Conservation (phyloP, 306 rosid genomes). For the Gleditsia sinensis region DNA sequence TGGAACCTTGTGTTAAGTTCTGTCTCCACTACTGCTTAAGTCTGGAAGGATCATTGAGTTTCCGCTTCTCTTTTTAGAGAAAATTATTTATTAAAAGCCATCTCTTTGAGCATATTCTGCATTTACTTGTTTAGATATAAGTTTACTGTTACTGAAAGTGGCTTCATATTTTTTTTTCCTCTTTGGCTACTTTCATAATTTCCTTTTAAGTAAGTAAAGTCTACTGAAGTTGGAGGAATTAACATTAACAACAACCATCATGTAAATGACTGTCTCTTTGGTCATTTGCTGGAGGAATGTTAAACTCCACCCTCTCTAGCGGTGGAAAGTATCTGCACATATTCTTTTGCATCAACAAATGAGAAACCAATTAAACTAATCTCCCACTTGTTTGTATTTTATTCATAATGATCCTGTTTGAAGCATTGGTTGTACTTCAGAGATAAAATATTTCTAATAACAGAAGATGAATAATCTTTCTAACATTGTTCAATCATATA, state of each 20-base stretch:
- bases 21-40: background rate
- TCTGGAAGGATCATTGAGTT: background rate
- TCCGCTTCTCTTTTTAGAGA: background rate
- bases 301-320: background rate
- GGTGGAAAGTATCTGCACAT: background rate
- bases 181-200: background rate
- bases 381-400: conserved; percentile 1
- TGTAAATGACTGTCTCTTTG: conserved; percentile 4
- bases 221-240: conserved; percentile 5
- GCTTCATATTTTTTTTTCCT: background rate
- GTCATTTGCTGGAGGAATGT: conserved; percentile 13
- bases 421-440: background rate
- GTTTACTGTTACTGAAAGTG: background rate
- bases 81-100: background rate
- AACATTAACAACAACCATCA: background rate
- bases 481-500: conserved; percentile 11
- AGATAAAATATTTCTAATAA: conserved; percentile 9
- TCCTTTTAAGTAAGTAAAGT: background rate
- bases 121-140: background rate
- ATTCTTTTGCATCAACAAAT: background rate
- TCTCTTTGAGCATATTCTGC: conserved; percentile 1
- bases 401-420: conserved; percentile 12
- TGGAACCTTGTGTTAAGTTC: conserved; percentile 19
- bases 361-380: background rate
- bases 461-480: background rate